Percentiles rank a stretch among this genome's conserved stretches.
Evolutionary conservation across 2,329 filamentous ascomycete genomes (phyloP).

Genomic region (Coniochaeta hoffmannii): DNA sequence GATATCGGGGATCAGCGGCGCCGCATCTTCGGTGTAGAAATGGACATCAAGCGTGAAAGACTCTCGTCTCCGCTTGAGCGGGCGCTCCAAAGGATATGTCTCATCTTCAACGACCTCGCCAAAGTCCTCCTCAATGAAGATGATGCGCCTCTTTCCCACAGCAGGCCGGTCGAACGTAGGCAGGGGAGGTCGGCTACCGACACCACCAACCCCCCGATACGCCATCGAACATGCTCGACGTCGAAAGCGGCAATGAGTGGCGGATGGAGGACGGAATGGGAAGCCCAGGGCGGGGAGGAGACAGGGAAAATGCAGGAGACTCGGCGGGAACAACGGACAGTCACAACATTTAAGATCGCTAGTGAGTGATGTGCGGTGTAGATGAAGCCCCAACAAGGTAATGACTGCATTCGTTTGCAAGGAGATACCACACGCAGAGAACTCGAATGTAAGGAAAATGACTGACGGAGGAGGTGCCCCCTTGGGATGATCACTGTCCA

Average conservation of each 20-base stretch:
- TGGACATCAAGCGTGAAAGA: constrained; percentile 10
- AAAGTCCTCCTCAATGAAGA: constrained; percentile 1
- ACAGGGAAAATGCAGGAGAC: neutral
- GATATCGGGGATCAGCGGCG: constrained; percentile 3
- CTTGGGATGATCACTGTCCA: neutral
- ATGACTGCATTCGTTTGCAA: no score
- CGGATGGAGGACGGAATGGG: neutral
- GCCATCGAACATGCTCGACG: constrained; percentile 20
- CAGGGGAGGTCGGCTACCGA: constrained; percentile 12
- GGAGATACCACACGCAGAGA: neutral
- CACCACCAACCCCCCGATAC: constrained; percentile 15
- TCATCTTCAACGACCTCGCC: neutral
- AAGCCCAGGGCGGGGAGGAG: neutral
- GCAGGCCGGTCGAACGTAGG: constrained; percentile 1
- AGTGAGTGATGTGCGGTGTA: neutral
- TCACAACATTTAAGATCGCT: neutral
- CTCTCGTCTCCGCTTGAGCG: constrained; percentile 13
- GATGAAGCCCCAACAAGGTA: no score
- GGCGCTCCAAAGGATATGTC: constrained; percentile 3
- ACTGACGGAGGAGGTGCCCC: neutral
- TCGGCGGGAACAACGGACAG: neutral
- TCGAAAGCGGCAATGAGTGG: neutral
- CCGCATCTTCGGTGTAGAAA: constrained; percentile 10
- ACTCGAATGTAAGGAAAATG: neutral
- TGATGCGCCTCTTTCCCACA: neutral